Evolutionary conservation across 176 grass and related monocot species (phyloP).

Genomic region (Triticum turgidum): DNA sequence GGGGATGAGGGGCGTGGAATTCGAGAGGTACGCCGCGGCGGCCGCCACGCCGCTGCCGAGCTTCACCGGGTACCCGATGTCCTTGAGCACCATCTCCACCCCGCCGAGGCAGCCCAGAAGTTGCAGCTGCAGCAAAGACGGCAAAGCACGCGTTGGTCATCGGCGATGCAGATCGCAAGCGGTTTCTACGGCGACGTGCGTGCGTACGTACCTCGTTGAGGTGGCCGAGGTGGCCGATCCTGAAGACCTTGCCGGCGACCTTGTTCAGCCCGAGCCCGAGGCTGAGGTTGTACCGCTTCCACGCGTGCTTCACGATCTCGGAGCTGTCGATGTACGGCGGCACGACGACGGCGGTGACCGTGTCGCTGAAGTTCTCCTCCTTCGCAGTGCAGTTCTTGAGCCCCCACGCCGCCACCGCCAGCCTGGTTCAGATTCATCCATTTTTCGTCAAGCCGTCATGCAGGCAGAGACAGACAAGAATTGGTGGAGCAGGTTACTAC

Average conservation of each 20-base stretch:
- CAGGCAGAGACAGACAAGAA: not conserved
- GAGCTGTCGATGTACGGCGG: slow-evolving; percentile 67
- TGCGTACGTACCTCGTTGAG: slow-evolving; percentile 73
- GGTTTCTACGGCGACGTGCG: too few relatives aligned
- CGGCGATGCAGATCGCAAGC: not conserved
- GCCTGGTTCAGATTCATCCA: slow-evolving; percentile 18
- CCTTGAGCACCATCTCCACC: slow-evolving; percentile 95
- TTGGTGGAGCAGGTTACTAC: not conserved
- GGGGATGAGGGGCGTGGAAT: slow-evolving; percentile 67
- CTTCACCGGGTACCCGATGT: slow-evolving; percentile 88
- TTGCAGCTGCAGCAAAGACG: slow-evolving; percentile 68
- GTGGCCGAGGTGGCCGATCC: slow-evolving; percentile 92
- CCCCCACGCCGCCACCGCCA: slow-evolving; percentile 93
- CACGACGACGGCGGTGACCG: slow-evolving; percentile 86
- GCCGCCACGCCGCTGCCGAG: slow-evolving; percentile 90
- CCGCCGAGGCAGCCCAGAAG: slow-evolving; percentile 76
- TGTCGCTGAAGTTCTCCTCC: slow-evolving; percentile 92
- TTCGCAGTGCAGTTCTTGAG: slow-evolving; percentile 93
- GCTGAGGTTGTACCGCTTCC: slow-evolving; percentile 93
- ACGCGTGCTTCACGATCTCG: slow-evolving; percentile 68
- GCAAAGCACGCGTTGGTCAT: not conserved
- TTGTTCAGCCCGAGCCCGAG: slow-evolving; percentile 90
- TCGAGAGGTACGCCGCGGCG: slow-evolving; percentile 78
- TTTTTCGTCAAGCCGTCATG: not conserved
- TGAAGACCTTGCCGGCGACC: slow-evolving; percentile 90